Percentiles rank a stretch among this genome's conserved stretches.
Conservation (phyloP, 495 filamentous ascomycete species). For the Neurospora discreta region DNA sequence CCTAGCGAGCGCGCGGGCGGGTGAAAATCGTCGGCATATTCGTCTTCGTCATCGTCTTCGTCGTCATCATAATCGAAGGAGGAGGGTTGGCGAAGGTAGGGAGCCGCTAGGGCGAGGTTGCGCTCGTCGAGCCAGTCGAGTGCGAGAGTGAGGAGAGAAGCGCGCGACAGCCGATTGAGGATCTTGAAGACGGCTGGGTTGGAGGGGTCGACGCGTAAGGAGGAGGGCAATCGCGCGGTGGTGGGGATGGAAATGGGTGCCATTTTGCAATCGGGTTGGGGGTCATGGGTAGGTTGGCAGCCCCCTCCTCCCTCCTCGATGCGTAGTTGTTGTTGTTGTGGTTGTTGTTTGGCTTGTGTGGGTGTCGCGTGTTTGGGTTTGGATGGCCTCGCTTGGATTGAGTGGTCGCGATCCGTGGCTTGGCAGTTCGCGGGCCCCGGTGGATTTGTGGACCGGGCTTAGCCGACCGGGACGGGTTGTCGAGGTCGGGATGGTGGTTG, state of each 20-base stretch:
- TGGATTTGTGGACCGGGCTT: background rate
- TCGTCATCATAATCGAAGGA: constrained; percentile 21
- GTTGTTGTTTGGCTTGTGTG: background rate
- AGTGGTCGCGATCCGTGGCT: background rate
- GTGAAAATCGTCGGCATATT: constrained; percentile 44
- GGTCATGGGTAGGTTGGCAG: background rate
- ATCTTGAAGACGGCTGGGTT: constrained; percentile 52
- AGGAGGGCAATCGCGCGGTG: constrained; percentile 33
- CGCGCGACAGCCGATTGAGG: constrained; percentile 57
- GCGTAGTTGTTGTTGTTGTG: background rate
- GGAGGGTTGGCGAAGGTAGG: constrained; percentile 30
- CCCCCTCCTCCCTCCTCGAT: background rate
- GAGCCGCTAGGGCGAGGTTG: constrained; percentile 44
- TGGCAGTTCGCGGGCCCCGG: background rate
- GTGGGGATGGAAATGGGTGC: constrained; percentile 34
- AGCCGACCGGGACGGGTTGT: background rate
- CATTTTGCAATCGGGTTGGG: constrained; percentile 14
- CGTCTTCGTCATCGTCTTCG: constrained; percentile 30
- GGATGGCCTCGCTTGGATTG: background rate
- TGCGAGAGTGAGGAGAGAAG: constrained; percentile 56
- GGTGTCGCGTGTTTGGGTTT: background rate
- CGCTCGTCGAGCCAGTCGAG: constrained; percentile 62
- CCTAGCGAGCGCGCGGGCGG: constrained; percentile 49
- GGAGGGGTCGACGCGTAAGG: constrained; percentile 50
- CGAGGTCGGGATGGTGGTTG: background rate